phyloP scores from a whole-genome alignment of 331 rosid species.

The Quercus phellos region DNA sequence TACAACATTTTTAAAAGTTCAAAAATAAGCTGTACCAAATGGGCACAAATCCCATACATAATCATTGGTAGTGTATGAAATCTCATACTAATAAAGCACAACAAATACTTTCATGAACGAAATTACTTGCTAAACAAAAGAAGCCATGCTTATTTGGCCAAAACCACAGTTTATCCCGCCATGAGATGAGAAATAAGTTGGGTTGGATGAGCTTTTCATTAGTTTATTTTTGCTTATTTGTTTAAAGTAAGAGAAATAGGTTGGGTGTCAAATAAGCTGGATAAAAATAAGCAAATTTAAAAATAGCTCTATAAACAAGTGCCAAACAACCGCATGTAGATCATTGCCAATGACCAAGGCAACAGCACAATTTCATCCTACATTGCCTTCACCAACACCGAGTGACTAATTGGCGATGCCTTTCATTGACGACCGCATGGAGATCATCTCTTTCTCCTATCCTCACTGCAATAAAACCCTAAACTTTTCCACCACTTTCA shows the following conservation, averaged over 20 bases:
- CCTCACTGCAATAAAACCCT: too few species aligned
- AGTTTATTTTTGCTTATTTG: too few species aligned
- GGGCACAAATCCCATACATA: background rate
- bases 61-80: background rate
- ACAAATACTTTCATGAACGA: background rate
- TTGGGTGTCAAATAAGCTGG: too few species aligned
- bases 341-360: constrained; percentile 62
- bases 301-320: constrained; percentile 43
- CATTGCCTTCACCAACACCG: constrained; percentile 64
- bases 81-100: background rate
- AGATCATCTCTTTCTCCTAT: too few species aligned
- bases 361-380: constrained; percentile 59
- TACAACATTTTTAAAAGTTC: too few species aligned
- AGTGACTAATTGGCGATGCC: constrained; percentile 56
- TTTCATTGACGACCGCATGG: too few species aligned
- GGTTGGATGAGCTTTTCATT: too few species aligned
- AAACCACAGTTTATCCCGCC: background rate
- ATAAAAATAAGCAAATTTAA: too few species aligned
- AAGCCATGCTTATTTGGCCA: background rate
- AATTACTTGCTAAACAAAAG: background rate
- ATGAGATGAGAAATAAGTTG: background rate
- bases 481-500: too few species aligned
- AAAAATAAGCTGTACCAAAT: too few species aligned
- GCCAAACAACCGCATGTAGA: constrained; percentile 62
- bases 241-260: too few species aligned